Evolutionary conservation across 2,329 filamentous ascomycete genomes (phyloP), one percentile per base, ranked within the genome.

Genomic region (Fusarium cicatricum): DNA sequence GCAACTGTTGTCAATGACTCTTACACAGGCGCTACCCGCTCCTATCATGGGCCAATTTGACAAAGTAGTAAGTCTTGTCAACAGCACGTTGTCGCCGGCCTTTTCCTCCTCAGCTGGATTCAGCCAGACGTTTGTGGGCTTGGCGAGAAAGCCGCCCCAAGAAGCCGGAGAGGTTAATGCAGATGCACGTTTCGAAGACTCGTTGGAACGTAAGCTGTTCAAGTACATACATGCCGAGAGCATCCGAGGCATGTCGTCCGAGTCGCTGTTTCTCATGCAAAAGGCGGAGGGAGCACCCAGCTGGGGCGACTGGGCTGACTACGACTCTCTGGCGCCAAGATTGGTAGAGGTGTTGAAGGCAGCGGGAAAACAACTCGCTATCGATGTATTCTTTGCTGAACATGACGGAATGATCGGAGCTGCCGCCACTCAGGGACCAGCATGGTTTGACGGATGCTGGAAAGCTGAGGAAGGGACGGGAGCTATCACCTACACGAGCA

Each of bases 261-360:
- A 61, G 4, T 37, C 46, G 4, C 19, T 61, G 10, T 43, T 61
- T 3, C 53, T 61, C 3, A 58, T 61, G 52, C 57, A 61, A 11
- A 61, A 61, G 28, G n/a, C 34, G 1, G n/a, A 45, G 0, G 34
- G 37, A 0, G 2, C 43, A 2, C 3, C 47, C n/a, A 52, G 58
- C 28, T 61, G 40, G 15, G 58, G 57, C 0, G 52, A 61, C 1
- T 61, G 57, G 58, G 15, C 9, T 8, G 57, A 61, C 8, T 61
- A 61, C 1, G 57, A 61, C 0, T 45, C 57, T 3, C 2, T 61
- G 9, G 33, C 42, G 7, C 58, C 52, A 0, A 61, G 48, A 26
- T 2, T 61, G 14, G 11, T 33, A 0, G 34, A 48, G 2, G 32
- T 38, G 0, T 7, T 61, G 11, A 44, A 47, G 16, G 15, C 15